Evolutionary conservation across 2,329 filamentous ascomycete species (phyloP).

Genomic region (Thyridium curvatum): DNA sequence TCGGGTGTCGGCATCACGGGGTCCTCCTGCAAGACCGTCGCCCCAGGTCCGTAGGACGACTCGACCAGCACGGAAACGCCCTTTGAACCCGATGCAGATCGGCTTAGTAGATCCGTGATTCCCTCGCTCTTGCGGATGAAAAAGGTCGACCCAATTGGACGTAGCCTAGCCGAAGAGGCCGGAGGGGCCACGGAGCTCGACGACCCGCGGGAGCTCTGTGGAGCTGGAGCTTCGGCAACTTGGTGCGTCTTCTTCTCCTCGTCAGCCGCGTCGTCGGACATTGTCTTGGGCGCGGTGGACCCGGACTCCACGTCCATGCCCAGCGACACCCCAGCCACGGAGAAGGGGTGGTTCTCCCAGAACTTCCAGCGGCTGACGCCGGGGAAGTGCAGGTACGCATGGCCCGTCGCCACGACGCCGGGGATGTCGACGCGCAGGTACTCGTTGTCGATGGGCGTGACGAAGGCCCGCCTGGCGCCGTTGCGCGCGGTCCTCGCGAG

Average conservation of each 20-base stretch:
- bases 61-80: conserved; percentile 18
- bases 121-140: conserved; percentile 27
- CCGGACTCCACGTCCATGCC: not conserved
- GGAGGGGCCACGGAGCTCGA: not conserved
- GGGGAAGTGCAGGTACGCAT: conserved; percentile 44
- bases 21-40: conserved; percentile 4
- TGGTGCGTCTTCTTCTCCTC: not conserved
- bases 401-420: conserved; percentile 18
- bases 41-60: conserved; percentile 15
- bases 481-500: not conserved
- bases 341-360: conserved; percentile 53
- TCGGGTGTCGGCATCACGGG: conserved; percentile 11
- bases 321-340: conserved; percentile 23
- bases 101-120: conserved; percentile 23
- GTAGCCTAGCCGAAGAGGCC: conserved; percentile 6
- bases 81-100: conserved; percentile 1
- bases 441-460: not conserved
- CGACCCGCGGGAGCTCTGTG: not conserved
- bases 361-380: conserved; percentile 26
- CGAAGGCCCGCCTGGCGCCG: not conserved
- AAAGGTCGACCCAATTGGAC: conserved; percentile 20
- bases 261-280: not conserved
- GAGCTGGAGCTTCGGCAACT: too few species aligned
- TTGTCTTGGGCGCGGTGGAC: not conserved
- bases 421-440: not conserved